Evolutionary conservation across 2,329 filamentous ascomycete genomes (phyloP), one percentile per base, ranked within the genome.

Genomic region (Ceratocystis cubensis): DNA sequence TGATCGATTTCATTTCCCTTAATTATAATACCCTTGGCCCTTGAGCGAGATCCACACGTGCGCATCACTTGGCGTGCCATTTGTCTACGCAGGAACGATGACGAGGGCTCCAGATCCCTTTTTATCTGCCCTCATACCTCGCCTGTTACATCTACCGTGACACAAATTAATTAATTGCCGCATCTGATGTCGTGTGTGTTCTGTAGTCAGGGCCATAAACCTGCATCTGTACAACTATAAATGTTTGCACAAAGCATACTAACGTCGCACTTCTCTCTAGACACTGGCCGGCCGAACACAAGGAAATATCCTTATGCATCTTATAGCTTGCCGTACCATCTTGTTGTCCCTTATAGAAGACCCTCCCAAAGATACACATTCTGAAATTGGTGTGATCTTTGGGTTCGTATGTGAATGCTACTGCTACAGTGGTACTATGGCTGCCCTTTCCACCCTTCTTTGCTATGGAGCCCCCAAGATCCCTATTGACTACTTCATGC

Each of bases 401-500:
- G 67, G 67, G 5, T 68, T 68, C 20, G n/a, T 68, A 15, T 63
- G 63, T 41, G 67, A 68, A 46, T 66, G 64, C 44, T 68, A 68
- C 22, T 57, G 50, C 28, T 68, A 64, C n/a, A 61, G 17, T 13
- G 41, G 64, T 20, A 56, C 33, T 13, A 59, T 68, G 25, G 64
- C 64, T 5, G 64, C 64, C 1, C 20, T 68, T 6, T 64, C 67
- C 3, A 48, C 64, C 3, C 59, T 68, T 46, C 48, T 68, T 2
- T 64, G 50, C 46, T 53, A 66, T 13, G 28, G 45, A 13, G 57
- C 53, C 17, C 8, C 64, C 5, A 61, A 45, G 15, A 46, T 68
- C 22, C 64, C 64, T 15, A 61, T 68, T 33, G 67, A 68, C 46
- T n/a, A 46, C 25, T 68, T 66, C 28, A 64, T 68, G 61, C 61